Evolutionary conservation across 805 yeast genomes (phyloP).

Genomic region (Wickerhamomyces chaumierensis): DNA sequence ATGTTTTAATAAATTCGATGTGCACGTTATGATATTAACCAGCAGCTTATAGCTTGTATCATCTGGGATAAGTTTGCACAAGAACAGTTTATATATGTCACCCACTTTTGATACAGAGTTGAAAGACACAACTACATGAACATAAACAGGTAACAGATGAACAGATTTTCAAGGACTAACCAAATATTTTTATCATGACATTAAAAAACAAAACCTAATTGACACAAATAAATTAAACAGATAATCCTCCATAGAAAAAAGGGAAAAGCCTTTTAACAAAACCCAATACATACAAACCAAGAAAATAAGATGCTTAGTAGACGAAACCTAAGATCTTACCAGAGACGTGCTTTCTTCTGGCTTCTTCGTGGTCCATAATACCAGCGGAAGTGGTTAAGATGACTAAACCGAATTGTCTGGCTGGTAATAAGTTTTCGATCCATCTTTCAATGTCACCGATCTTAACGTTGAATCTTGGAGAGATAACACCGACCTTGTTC

Average conservation of each 20-base stretch:
- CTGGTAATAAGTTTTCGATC: slow-evolving; percentile 96
- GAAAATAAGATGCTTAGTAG: slow-evolving; percentile 37
- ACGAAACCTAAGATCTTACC: slow-evolving; percentile 98
- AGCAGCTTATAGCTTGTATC: too few species aligned
- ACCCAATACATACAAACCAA: slow-evolving; percentile 1
- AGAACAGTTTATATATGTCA: too few species aligned
- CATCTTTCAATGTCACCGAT: slow-evolving; percentile 93
- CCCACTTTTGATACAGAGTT: too few species aligned
- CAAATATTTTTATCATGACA: not conserved
- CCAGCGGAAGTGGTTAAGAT: slow-evolving; percentile 98
- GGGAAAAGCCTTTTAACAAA: not conserved
- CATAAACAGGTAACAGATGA: too few species aligned
- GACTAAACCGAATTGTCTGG: slow-evolving; percentile 97
- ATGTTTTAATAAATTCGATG: too few species aligned
- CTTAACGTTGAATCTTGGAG: slow-evolving; percentile 97
- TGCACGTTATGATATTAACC: too few species aligned
- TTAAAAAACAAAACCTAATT: not conserved
- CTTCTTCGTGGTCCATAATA: slow-evolving; percentile 99
- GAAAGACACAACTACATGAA: too few species aligned
- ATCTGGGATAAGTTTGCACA: too few species aligned
- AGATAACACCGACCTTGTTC: slow-evolving; percentile 97
- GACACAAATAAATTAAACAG: not conserved
- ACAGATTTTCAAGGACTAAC: not conserved
- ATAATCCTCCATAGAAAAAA: not conserved
- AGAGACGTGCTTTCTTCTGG: slow-evolving; percentile 98